Conservation (phyloP, 768 basidiomycete species). For the Polyporus arcularius region DNA sequence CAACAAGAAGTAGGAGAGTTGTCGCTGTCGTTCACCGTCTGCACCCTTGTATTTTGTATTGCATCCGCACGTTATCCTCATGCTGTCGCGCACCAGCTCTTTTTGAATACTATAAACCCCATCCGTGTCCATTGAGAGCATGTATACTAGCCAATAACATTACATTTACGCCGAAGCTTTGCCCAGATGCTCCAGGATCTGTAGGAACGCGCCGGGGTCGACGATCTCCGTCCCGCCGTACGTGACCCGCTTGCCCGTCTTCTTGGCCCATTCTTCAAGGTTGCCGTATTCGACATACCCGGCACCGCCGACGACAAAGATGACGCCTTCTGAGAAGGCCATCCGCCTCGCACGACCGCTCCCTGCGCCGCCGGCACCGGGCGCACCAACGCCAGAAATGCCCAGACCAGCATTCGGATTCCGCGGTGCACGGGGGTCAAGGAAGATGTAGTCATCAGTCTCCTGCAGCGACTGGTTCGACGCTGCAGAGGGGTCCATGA, state of each 20-base stretch:
- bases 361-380: constrained; percentile 30
- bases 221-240: constrained; percentile 97
- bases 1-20: constrained; percentile 44
- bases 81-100: constrained; percentile 1
- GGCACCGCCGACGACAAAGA: constrained; percentile 96
- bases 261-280: constrained; percentile 87
- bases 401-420: constrained; percentile 47
- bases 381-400: constrained; percentile 41
- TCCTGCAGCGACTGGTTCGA: constrained; percentile 94
- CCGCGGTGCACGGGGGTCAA: constrained; percentile 86
- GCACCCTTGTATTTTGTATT: neutral
- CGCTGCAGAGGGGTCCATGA: constrained; percentile 96
- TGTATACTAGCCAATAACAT: neutral
- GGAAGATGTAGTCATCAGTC: constrained; percentile 93
- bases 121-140: neutral
- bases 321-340: constrained; percentile 86
- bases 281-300: constrained; percentile 98
- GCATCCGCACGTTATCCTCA: neutral
- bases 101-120: neutral
- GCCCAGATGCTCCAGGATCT: constrained; percentile 66
- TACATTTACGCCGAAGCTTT: constrained; percentile 30
- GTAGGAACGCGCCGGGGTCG: constrained; percentile 84
- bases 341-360: constrained; percentile 52
- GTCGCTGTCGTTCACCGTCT: neutral
- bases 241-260: constrained; percentile 80